phyloP scores from a whole-genome alignment of 129 eudicot species.

The Escallonia herrerae region DNA sequence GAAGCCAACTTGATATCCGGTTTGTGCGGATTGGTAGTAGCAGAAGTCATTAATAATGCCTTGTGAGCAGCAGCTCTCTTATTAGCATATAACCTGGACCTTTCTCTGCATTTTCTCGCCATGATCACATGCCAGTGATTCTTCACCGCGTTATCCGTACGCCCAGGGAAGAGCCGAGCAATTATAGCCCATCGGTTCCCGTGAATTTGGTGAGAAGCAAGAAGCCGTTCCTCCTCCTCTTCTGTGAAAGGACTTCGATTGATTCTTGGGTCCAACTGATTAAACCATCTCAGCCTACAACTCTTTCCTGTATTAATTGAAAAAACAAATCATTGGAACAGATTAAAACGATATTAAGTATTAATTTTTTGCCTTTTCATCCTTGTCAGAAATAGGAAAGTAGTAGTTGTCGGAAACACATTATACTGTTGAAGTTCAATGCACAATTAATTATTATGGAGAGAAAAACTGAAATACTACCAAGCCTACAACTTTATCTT shows the following conservation, averaged over 20 bases:
- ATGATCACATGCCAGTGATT: slow-evolving; percentile 97
- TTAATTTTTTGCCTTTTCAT: no score
- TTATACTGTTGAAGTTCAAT: not conserved
- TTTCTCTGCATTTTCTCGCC: slow-evolving; percentile 68
- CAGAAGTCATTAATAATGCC: not conserved
- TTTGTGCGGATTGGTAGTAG: not conserved
- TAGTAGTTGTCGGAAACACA: not conserved
- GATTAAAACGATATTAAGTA: no score
- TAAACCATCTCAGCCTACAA: slow-evolving; percentile 88
- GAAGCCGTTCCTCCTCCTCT: slow-evolving; percentile 76
- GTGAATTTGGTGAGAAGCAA: slow-evolving; percentile 62
- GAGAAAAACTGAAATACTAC: no score
- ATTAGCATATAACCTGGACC: slow-evolving; percentile 29
- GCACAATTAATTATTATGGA: no score
- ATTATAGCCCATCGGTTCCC: slow-evolving; percentile 88
- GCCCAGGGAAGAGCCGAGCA: slow-evolving; percentile 72
- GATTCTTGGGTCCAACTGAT: slow-evolving; percentile 81
- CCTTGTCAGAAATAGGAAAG: not conserved
- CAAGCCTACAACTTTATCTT: no score
- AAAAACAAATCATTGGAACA: no score
- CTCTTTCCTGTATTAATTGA: slow-evolving; percentile 53
- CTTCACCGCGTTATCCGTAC: slow-evolving; percentile 95
- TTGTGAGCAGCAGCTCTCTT: slow-evolving; percentile 21
- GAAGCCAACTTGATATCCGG: not conserved
- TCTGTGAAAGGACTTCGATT: slow-evolving; percentile 77